A percentile compares a stretch with the other conserved stretches of the same genome.
Evolutionary conservation across 306 rosid genomes (phyloP).

Genomic region (Sechiopsis laciniata): DNA sequence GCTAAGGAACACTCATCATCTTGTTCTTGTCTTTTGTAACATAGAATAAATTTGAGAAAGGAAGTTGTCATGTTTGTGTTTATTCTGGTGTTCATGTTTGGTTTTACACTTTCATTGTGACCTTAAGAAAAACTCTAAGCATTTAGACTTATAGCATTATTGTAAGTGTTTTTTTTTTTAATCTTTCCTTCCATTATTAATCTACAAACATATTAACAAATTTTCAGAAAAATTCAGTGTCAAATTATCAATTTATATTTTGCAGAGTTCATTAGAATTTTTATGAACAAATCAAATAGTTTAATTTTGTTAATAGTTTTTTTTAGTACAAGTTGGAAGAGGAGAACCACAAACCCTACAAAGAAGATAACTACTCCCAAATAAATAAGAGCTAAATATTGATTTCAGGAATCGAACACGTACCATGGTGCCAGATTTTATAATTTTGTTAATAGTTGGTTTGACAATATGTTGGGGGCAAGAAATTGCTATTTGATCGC

Average conservation of each 20-base stretch:
- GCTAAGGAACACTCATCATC: constrained; percentile 4
- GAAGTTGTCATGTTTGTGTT: neutral
- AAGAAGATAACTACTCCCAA: no score
- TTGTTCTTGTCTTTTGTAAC: neutral
- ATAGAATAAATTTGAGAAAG: constrained; percentile 18
- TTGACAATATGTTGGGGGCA: no score
- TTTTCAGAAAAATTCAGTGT: neutral
- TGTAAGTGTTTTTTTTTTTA: neutral
- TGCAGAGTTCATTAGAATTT: neutral
- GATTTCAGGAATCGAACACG: no score
- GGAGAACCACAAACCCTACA: no score
- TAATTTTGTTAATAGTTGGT: no score
- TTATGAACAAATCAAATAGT: neutral
- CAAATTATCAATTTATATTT: neutral
- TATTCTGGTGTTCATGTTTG: neutral
- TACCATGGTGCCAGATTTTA: no score
- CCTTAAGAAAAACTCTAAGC: neutral
- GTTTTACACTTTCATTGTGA: neutral
- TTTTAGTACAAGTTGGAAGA: no score
- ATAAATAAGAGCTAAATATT: no score
- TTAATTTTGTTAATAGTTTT: no score
- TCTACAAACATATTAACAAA: neutral
- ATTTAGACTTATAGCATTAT: neutral
- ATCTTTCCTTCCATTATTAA: neutral
- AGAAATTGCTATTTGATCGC: no score